A percentile compares a stretch with the other conserved stretches of the same genome.
Evolutionary conservation across 495 filamentous ascomycete genomes (phyloP).

Genomic region (Oidiodendron maius): DNA sequence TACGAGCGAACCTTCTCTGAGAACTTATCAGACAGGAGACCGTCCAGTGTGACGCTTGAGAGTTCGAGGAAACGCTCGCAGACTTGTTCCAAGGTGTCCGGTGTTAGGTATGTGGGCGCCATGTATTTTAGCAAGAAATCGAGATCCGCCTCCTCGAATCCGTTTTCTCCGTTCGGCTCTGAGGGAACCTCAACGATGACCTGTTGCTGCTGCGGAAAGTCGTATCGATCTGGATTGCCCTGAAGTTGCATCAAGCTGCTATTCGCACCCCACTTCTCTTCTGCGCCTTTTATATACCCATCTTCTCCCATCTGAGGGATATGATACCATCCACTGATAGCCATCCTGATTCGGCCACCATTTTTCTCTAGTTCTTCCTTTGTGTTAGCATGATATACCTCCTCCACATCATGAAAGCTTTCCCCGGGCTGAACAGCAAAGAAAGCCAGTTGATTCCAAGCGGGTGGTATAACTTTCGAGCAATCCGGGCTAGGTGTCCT

Average conservation of each 20-base stretch:
- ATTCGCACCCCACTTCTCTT: conserved; percentile 78
- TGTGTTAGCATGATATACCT: conserved; percentile 70
- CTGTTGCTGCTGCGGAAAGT: conserved; percentile 65
- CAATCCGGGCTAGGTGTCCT: conserved; percentile 70
- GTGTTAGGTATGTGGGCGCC: conserved; percentile 84
- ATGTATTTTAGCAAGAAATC: conserved; percentile 87
- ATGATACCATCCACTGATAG: conserved; percentile 99
- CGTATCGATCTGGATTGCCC: conserved; percentile 81
- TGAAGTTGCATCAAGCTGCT: conserved; percentile 89
- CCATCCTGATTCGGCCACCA: conserved; percentile 79
- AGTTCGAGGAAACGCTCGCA: conserved; percentile 72
- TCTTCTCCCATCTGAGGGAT: conserved; percentile 94
- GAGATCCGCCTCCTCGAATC: conserved; percentile 68
- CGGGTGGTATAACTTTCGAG: conserved; percentile 75
- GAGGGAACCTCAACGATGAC: conserved; percentile 40
- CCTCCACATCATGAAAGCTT: conserved; percentile 98
- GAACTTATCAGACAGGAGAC: conserved; percentile 74
- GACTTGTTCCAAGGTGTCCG: conserved; percentile 82
- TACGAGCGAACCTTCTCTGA: conserved; percentile 59
- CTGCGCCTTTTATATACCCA: conserved; percentile 84
- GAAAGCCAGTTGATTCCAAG: conserved; percentile 96
- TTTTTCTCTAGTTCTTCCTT: conserved; percentile 50
- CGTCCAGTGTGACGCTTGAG: conserved; percentile 71
- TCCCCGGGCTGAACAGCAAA: conserved; percentile 95
- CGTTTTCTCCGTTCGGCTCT: conserved; percentile 35